A percentile compares a stretch with the other conserved stretches of the same genome.
Evolutionary conservation across 2,329 filamentous ascomycete genomes (phyloP).

Genomic region (Raffaelea deltoideospora): DNA sequence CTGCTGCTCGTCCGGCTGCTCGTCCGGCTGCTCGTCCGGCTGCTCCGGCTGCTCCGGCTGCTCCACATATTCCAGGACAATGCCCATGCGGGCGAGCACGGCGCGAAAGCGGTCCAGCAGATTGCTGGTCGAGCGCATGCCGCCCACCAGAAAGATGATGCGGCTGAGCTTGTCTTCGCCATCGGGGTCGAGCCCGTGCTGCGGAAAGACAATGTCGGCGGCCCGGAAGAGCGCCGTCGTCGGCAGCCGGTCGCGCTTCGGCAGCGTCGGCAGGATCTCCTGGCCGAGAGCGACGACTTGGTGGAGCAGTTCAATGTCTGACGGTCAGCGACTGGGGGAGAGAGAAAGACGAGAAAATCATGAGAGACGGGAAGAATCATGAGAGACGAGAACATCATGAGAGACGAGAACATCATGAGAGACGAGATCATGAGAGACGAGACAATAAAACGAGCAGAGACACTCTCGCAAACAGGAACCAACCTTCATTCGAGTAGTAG

Average conservation of each 20-base stretch:
- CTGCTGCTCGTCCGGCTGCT: neutral
- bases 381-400: neutral
- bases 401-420: too few species aligned
- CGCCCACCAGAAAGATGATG: constrained; percentile 66
- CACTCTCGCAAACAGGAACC: constrained; percentile 1
- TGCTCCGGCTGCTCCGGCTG: neutral
- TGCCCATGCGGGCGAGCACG: constrained; percentile 53
- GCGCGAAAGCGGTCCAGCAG: constrained; percentile 57
- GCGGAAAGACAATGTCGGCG: constrained; percentile 61
- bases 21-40: neutral
- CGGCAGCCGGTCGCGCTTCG: constrained; percentile 48
- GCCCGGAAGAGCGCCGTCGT: constrained; percentile 68
- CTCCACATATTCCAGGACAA: constrained; percentile 48
- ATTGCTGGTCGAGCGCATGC: constrained; percentile 35
- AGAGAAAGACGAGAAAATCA: too few species aligned
- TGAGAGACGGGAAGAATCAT: too few species aligned
- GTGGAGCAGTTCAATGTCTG: constrained; percentile 68
- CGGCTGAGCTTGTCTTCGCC: constrained; percentile 60
- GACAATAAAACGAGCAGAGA: too few species aligned
- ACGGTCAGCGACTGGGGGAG: constrained; percentile 6
- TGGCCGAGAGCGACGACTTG: constrained; percentile 61
- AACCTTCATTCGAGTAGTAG: constrained; percentile 48
- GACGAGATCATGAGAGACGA: too few species aligned
- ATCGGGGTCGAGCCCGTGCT: constrained; percentile 55
- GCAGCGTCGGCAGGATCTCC: constrained; percentile 38